These are phyloP conservation scores for Leishmania martiniquensis DNA, from an alignment of 208 protist species.

Conservation along the genomic window DNA sequence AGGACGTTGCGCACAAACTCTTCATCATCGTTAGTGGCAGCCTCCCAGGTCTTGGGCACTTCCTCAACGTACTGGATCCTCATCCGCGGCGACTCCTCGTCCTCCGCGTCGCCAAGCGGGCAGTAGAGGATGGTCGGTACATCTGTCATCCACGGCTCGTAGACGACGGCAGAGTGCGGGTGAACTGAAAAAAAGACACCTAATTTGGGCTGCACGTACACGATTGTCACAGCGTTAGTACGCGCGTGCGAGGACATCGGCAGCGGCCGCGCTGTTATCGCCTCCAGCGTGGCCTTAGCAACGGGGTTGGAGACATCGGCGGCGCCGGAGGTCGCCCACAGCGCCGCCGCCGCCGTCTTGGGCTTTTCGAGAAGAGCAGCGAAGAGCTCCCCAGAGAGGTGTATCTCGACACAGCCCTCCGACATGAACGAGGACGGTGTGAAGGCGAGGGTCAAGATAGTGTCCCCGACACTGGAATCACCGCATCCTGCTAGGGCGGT, in stretches of 20 bases:
- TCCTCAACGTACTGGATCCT: constrained; percentile 38
- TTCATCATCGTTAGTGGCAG: constrained; percentile 40
- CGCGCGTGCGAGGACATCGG: constrained; percentile 14
- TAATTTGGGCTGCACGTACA: constrained; percentile 47
- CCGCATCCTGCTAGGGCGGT: not conserved
- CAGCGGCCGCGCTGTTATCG: constrained; percentile 14
- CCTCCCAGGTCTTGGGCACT: constrained; percentile 55
- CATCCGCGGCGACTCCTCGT: constrained; percentile 25
- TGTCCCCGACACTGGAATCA: not conserved
- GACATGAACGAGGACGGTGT: constrained; percentile 10
- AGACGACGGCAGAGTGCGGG: constrained; percentile 36
- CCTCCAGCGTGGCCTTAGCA: constrained; percentile 9
- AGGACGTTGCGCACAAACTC: constrained; percentile 62
- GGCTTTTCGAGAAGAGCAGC: constrained; percentile 13
- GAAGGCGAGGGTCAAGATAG: constrained; percentile 15
- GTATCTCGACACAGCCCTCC: constrained; percentile 8
- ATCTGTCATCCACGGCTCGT: constrained; percentile 53
- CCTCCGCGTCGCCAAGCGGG: constrained; percentile 38
- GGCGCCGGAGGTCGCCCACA: constrained; percentile 17
- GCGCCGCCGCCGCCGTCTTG: constrained; percentile 14
- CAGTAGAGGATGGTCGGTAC: constrained; percentile 55
- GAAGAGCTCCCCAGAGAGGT: constrained; percentile 14
- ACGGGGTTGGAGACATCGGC: constrained; percentile 1
- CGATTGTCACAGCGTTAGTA: constrained; percentile 29
- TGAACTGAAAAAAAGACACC: constrained; percentile 62